Evolutionary conservation across 108 stramenopile genomes (phyloP), one percentile per base, ranked within the genome.

Genomic region (Hondaea fermentalgiana): DNA sequence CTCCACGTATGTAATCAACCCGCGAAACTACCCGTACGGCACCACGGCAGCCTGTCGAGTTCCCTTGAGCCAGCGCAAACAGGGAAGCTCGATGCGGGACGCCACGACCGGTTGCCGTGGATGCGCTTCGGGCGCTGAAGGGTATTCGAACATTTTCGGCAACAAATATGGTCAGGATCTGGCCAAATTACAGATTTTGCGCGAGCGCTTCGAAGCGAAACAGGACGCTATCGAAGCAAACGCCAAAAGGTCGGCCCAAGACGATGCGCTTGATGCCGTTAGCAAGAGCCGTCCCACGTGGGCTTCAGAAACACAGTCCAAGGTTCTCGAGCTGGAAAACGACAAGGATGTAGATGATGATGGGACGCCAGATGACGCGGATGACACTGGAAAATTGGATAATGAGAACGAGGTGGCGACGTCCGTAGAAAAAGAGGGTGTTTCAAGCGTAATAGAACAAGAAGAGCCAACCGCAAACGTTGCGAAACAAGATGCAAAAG

Each of bases 121-220:
- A 4, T 99, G 99, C 92, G 97, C 98, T 1, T 97, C 96, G 5
- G 98, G 98, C 19, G 96, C 94, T 14, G 95, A 95, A 44, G 96
- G 95, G 3, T 95, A 95, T n/a, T 87, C 93, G 55, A 99, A 99
- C 94, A 98, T 99, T 72, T 99, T 99, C 92, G 99, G 98, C 58
- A 99, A 99, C 95, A 99, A 99, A 90, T 99, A 99, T 90, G 99
- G 99, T 5, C 98, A 99, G 94, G 95, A 96, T 90, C 92, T 99
- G 59, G 99, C 99, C 5, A 97, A 96, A 44, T 96, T 99, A 4
- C 99, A 99, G 94, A 93, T 98, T 72, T 96, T 96, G 5, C 91
- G 97, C 72, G 97, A 97, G 91, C 88, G 91, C 87, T 90, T 94
- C 51, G 25, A 42, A 17, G 91, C 90, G 91, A 95, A 95, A 90